Base-by-base conservation (phyloP, 768 basidiomycete genomes). In the Ramaria rubella region DNA sequence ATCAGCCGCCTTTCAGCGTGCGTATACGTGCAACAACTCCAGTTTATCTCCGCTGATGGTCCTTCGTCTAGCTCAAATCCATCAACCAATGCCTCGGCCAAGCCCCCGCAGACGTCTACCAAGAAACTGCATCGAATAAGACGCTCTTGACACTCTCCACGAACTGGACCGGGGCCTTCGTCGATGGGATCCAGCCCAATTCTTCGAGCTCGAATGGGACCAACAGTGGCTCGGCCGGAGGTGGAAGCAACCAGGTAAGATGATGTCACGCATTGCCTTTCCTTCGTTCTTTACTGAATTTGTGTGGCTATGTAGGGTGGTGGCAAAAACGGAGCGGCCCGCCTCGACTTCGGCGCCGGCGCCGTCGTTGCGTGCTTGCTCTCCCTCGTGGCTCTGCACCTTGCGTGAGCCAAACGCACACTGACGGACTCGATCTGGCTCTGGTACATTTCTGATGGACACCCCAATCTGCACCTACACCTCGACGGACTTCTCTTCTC, bases 101-200 rank as follows among this genome's bases (percentile, higher is more conserved):
- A 52, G 17, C 49, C 43, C 55, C 66, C 3, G 56, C 60, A 21
- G 66, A 76, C 34, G 69, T 73, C 15, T 78, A 76, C 65, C 64
- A 69, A 52, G 75, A 76, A 66, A 73, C 58, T 2, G 26, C 40
- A 4, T 30, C 36, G 3, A 49, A 56, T 23, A 49, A 58, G 17
- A 29, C 55, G 3, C 43, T 29, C 11, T 27, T 42, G 8, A 19
- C 17, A 1, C 33, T 48, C 27, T 17, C 21, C 9, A 46, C 44
- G 3, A 34, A n/a, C 15, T 56, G 55, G 55, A 30, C 27, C 6
- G 55, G 55, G 12, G 5, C 2, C 17, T 56, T 29, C 55, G 27
- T 46, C 33, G 19, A n/a, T 17, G 43, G 49, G 7, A 14, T 31
- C 26, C 12, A 9, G n/a, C n/a, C n/a, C 23, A 27, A 29, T 30